phyloP scores from a whole-genome alignment of 2,329 filamentous ascomycete species.

The Fusarium odoratissimum region DNA sequence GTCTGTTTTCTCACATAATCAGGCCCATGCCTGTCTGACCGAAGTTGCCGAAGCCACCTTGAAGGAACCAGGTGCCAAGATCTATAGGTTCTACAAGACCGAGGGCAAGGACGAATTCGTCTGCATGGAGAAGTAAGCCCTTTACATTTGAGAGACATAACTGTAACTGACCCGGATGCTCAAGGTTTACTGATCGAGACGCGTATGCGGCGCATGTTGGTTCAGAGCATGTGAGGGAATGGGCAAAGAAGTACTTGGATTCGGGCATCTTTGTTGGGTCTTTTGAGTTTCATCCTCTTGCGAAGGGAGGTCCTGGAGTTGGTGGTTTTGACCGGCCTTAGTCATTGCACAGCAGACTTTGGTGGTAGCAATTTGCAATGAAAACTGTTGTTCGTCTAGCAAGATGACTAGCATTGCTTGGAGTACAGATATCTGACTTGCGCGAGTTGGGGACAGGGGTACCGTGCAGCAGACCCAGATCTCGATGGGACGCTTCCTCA shows the following conservation, averaged over 20 bases:
- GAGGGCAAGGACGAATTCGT: conserved; percentile 12
- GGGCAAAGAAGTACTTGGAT: conserved; percentile 12
- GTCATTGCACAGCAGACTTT: not conserved
- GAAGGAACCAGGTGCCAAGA: conserved; percentile 5
- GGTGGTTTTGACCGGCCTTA: conserved; percentile 17
- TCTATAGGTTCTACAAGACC: conserved; percentile 21
- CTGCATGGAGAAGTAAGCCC: conserved; percentile 8
- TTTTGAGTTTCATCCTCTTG: conserved; percentile 9
- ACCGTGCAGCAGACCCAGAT: no score
- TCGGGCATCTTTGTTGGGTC: conserved; percentile 17
- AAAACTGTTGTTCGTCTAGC: not conserved
- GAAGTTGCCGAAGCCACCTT: conserved; percentile 14
- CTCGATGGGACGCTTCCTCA: not conserved
- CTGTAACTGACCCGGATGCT: not conserved
- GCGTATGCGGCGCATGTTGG: conserved; percentile 5
- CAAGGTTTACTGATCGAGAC: conserved; percentile 1
- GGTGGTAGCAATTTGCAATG: not conserved
- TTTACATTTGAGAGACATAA: rapidly evolving
- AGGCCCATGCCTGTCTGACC: conserved; percentile 1
- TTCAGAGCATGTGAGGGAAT: conserved; percentile 13
- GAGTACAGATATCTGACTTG: not conserved
- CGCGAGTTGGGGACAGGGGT: not conserved
- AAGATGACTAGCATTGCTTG: not conserved
- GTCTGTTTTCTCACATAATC: not conserved
- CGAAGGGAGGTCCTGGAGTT: not conserved